Conservation (phyloP, 306 rosid species). For the Malus orientalis region DNA sequence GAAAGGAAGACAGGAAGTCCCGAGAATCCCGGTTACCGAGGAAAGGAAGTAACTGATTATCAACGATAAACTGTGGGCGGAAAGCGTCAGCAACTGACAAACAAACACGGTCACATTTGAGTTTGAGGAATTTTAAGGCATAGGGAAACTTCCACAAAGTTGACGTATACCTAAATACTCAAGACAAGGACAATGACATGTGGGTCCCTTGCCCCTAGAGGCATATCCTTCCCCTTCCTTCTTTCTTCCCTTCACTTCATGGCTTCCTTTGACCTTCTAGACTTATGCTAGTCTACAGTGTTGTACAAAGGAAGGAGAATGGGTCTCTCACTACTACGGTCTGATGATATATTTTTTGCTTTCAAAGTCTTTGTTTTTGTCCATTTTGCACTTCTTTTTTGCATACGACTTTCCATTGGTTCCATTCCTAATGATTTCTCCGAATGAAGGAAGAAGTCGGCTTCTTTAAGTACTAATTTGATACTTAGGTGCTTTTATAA, state of each 20-base stretch:
- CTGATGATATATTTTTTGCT: too few species aligned
- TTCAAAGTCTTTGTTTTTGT: too few species aligned
- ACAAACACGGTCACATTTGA: conserved; percentile 39
- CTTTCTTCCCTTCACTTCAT: background rate
- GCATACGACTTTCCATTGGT: background rate
- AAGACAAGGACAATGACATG: conserved; percentile 11
- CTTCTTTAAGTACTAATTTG: too few species aligned
- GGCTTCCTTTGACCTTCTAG: background rate
- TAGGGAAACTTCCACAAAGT: conserved; percentile 20
- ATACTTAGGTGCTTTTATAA: too few species aligned
- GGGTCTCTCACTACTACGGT: fast-evolving
- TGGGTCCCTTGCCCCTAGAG: conserved; percentile 14
- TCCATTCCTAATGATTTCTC: background rate
- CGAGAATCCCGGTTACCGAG: conserved; percentile 2
- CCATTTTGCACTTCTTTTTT: background rate
- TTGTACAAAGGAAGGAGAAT: background rate
- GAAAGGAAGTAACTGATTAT: background rate
- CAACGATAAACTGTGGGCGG: conserved; percentile 7
- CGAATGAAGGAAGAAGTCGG: background rate
- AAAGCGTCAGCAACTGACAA: conserved; percentile 25
- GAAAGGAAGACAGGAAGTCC: background rate
- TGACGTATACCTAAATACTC: conserved; percentile 18
- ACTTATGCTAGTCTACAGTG: background rate
- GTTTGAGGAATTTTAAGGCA: background rate
- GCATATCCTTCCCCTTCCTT: background rate